A percentile compares a stretch with the other conserved stretches of the same genome.
phyloP scores from a whole-genome alignment of 257 asterid genomes.

The Petunia axillaris region DNA sequence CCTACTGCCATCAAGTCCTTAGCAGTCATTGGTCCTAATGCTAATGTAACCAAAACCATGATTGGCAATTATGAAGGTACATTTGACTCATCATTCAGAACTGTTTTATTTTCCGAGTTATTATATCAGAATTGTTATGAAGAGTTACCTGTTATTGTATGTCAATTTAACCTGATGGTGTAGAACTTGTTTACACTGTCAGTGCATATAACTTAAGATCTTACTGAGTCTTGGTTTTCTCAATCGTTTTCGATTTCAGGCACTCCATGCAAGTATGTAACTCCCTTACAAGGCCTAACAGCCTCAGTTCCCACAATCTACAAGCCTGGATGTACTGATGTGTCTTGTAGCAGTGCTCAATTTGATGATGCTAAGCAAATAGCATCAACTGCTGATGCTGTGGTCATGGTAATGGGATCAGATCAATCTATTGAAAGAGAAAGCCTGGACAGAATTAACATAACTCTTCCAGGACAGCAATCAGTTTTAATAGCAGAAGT shows the following conservation, averaged over 20 bases:
- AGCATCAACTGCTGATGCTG: slow-evolving; percentile 73
- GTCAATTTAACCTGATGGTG: background rate
- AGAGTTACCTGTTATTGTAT: background rate
- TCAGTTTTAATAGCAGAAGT: slow-evolving; percentile 57
- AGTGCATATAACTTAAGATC: background rate
- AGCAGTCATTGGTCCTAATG: slow-evolving; percentile 93
- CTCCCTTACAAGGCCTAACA: slow-evolving; percentile 70
- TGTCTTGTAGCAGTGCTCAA: slow-evolving; percentile 57
- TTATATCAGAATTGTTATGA: background rate
- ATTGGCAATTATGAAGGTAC: slow-evolving; percentile 81
- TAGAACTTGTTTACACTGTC: no score
- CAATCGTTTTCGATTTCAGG: slow-evolving; percentile 43
- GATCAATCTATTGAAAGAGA: slow-evolving; percentile 75
- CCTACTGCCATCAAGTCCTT: slow-evolving; percentile 57
- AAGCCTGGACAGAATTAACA: slow-evolving; percentile 50
- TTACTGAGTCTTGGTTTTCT: background rate
- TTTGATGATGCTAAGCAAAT: slow-evolving; percentile 59
- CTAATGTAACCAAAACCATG: slow-evolving; percentile 68
- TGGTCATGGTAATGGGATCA: slow-evolving; percentile 77
- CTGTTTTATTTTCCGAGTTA: background rate
- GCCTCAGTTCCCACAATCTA: slow-evolving; percentile 53
- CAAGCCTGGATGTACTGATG: slow-evolving; percentile 59
- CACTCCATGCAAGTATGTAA: slow-evolving; percentile 68
- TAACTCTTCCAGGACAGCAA: slow-evolving; percentile 93
- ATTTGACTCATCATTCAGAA: background rate